Base-by-base conservation (phyloP, 352 stramenopile species). In the Thraustotheca clavata region DNA sequence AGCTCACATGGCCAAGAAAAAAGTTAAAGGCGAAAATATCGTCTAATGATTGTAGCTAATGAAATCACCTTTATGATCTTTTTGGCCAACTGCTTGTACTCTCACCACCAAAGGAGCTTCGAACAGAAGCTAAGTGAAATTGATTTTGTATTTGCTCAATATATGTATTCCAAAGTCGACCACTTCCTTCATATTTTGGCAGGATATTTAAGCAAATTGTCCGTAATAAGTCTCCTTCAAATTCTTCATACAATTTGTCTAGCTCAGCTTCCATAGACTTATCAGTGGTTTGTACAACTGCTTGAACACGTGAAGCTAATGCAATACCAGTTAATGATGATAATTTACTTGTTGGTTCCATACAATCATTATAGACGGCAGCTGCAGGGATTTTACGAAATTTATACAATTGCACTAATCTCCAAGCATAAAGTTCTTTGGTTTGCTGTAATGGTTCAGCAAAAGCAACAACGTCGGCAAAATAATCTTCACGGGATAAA, bases 1-100 rank as follows among this genome's bases (percentile, higher is more conserved):
- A n/a, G 46, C 46, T 40, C 57, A 65, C 57, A 52, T 65, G 36
- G 57, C 57, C 8, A 12, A 54, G 40, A 48, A 41, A 4, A 65
- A 65, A 41, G 33, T 41, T 46, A 65, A 65, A 34, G 50, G n/a
- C 8, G 6, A 60, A 18, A 36, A 33, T 16, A n/a, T 60, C 8
- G 49, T 60, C 24, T 60, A 60, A 18, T 18, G 6, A 9, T 7
- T 14, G 16, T 24, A 20, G 27, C 22, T 6, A 60, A 20, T 6
- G 32, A 14, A 14, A 33, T 33, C 14, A 50, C 43, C n/a, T n/a
- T 46, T 18, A 6, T 50, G 43, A 14, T 14, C 43, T 6, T 50
- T 7, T 50, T 50, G 43, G 12, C 22, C 43, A 14, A 33, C 22
- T 22, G 7, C 27, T 50, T 50, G 43, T 50, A n/a, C n/a, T n/a